These are phyloP conservation scores for Boletellus ananiceps DNA, from an alignment of 768 basidiomycete genomes.

Conservation along the genomic window DNA sequence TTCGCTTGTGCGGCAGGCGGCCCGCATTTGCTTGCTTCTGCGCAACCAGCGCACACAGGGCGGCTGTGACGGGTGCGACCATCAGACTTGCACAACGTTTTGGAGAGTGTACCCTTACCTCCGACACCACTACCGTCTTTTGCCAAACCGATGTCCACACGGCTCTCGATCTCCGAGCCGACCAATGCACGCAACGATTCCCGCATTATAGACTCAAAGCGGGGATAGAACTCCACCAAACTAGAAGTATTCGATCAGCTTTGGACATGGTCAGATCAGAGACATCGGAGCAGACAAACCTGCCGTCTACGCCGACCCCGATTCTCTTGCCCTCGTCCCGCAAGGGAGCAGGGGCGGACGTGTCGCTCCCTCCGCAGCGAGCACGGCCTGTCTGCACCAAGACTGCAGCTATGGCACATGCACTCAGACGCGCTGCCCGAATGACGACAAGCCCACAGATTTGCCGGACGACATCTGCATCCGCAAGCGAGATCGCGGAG, in stretches of 20 bases:
- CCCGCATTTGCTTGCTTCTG: conserved; percentile 20
- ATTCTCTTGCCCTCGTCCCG: conserved; percentile 47
- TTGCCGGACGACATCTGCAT: conserved; percentile 80
- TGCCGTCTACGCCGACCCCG: conserved; percentile 89
- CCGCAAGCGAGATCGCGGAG: conserved; percentile 50
- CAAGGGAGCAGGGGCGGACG: conserved; percentile 3
- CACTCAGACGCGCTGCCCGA: conserved; percentile 80
- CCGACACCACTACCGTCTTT: conserved; percentile 98
- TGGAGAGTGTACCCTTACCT: conserved; percentile 44
- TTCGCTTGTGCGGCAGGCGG: neutral
- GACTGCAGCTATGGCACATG: conserved; percentile 81
- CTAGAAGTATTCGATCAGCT: conserved; percentile 35
- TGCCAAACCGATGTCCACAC: conserved; percentile 84
- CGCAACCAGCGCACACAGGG: conserved; percentile 68
- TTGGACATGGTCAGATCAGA: neutral
- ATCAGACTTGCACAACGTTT: neutral
- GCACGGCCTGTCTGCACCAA: conserved; percentile 77
- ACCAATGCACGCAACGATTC: conserved; percentile 71
- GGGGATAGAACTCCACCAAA: conserved; percentile 88
- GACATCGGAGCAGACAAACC: conserved; percentile 39
- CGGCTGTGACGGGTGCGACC: conserved; percentile 47
- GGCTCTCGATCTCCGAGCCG: conserved; percentile 74
- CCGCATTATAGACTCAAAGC: conserved; percentile 71
- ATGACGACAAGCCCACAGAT: conserved; percentile 71
- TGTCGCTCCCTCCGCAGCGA: conserved; percentile 39